Conservation (phyloP, 192 early-diverging fungal species). For the Jimgerdemannia flammicorona region DNA sequence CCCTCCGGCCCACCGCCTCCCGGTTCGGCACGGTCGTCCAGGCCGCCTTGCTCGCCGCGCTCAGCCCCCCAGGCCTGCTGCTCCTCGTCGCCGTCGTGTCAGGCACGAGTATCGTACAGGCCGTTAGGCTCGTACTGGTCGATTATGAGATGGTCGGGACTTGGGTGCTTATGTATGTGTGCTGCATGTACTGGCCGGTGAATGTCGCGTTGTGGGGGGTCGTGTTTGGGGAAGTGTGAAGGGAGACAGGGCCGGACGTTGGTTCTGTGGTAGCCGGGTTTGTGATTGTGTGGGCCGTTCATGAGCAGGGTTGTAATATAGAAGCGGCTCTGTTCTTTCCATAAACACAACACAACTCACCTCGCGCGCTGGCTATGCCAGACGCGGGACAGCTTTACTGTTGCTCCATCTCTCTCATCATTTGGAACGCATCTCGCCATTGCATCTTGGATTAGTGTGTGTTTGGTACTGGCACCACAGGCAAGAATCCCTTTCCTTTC, state of each 20-base stretch:
- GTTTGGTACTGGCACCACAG: too few species aligned
- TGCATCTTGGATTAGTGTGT: too few species aligned
- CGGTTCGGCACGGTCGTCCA: constrained; percentile 32
- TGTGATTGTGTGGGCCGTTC: not conserved
- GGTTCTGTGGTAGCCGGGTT: not conserved
- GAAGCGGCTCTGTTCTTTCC: too few species aligned
- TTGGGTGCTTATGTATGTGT: constrained; percentile 59
- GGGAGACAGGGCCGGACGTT: not conserved
- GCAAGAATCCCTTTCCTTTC: too few species aligned
- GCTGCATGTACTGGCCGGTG: constrained; percentile 71
- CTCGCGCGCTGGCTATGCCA: too few species aligned
- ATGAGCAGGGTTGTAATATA: not conserved
- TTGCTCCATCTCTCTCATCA: too few species aligned
- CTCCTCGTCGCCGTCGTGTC: constrained; percentile 33
- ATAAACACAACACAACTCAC: too few species aligned
- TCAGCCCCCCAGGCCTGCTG: constrained; percentile 53
- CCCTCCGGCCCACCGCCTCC: constrained; percentile 41
- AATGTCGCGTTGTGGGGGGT: constrained; percentile 38
- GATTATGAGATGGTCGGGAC: constrained; percentile 64
- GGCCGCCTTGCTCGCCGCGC: constrained; percentile 38
- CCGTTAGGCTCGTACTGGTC: constrained; percentile 46
- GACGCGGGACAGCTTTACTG: too few species aligned
- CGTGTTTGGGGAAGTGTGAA: constrained; percentile 8
- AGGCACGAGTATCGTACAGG: constrained; percentile 30
- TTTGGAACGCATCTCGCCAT: too few species aligned